These are phyloP conservation scores for Colletotrichum brevisporum DNA, from an alignment of 2,329 filamentous ascomycete genomes.

Conservation along the genomic window DNA sequence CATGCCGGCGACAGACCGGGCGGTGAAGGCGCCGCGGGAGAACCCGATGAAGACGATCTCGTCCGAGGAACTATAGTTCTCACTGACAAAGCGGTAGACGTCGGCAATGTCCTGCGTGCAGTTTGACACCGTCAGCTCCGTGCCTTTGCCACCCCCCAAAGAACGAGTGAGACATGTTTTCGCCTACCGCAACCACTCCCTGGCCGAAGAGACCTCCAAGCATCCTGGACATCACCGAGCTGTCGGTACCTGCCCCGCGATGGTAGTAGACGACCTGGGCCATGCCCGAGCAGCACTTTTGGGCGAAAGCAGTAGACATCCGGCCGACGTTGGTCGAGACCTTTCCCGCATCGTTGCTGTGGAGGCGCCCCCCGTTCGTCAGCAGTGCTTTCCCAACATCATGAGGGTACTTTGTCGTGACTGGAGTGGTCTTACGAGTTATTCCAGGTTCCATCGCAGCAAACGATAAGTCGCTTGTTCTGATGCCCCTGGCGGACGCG, in stretches of 20 bases:
- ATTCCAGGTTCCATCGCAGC: conserved; percentile 56
- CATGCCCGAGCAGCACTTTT: conserved; percentile 47
- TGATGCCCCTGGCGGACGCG: background rate
- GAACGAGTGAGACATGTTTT: fast-evolving
- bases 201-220: conserved; percentile 45
- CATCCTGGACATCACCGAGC: conserved; percentile 41
- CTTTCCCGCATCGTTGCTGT: too few relatives aligned
- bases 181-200: conserved; percentile 42
- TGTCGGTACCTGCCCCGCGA: conserved; percentile 50
- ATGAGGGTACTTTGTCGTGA: background rate
- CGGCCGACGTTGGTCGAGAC: conserved; percentile 51
- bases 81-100: conserved; percentile 53
- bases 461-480: conserved; percentile 48
- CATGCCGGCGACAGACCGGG: conserved; percentile 50
- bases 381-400: background rate
- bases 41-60: conserved; percentile 54
- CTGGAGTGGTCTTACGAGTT: conserved; percentile 33
- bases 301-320: conserved; percentile 49
- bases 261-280: conserved; percentile 55
- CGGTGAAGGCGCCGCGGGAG: conserved; percentile 55
- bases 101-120: conserved; percentile 48
- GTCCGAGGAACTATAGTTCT: conserved; percentile 52
- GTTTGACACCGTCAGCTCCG: fast-evolving
- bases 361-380: background rate
- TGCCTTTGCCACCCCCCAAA: too few relatives aligned